Base-by-base conservation (phyloP, 495 filamentous ascomycete species). In the Neurospora sp. region DNA sequence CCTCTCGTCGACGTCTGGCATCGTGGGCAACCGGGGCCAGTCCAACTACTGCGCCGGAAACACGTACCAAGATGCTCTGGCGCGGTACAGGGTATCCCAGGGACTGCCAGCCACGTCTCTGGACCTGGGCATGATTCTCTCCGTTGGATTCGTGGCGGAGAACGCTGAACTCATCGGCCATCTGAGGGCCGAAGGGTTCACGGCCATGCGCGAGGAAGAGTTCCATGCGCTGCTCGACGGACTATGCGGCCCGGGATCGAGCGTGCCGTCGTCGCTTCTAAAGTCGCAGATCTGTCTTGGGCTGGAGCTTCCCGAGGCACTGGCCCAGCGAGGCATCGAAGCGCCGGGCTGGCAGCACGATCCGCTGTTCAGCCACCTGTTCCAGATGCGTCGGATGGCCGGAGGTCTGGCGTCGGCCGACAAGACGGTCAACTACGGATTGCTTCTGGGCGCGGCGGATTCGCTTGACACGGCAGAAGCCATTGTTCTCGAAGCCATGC, bases 11-110 rank as follows among this genome's bases (percentile, higher is more conserved):
- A 74, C 86, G 0, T 78, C 85, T 9, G 87, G 84, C 5, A 76
- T 87, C 3, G 75, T 88, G n/a, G 89, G 89, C 12, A 83, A 77
- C 7, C 6, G 31, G 0, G 20, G 82, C 0, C 89, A 91, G 75
- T 81, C 85, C 27, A 87, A 88, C 41, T 91, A 91, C 73, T 82
- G 86, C 1, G 87, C 85, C 1, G 87, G 85, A n/a, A 88, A 88
- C 77, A 83, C 87, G 1, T 90, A 85, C 79, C 82, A 88, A 14
- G 88, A 87, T 68, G 82, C 85, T 0, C 78, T 87, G 20, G 82
- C 81, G 0, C 79, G 78, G 11, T 76, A 84, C 73, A 79, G 84
- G 12, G 73, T 75, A 18, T 46, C 70, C 8, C 80, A 73, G 8
- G 82, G 80, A 12, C 78, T 81, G 38, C 79, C 83, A 5, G 79